A percentile compares a stretch with the other conserved stretches of the same genome.
Evolutionary conservation across 2,329 filamentous ascomycete species (phyloP).

Genomic region (Diplodia corticola): DNA sequence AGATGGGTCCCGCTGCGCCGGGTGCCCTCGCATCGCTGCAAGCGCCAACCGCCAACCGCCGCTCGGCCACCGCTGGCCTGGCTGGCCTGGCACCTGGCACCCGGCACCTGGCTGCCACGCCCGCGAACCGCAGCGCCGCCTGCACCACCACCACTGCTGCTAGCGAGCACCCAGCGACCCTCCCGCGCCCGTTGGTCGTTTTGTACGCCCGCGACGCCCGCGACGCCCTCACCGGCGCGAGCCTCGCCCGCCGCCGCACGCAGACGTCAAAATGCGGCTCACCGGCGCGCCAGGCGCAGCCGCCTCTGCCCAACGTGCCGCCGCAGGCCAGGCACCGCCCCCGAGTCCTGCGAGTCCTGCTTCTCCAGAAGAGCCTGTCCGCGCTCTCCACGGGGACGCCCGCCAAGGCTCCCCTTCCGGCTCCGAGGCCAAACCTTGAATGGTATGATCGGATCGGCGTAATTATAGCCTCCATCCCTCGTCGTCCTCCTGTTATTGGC

Average conservation of each 20-base stretch:
- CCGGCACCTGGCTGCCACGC: too few relatives aligned
- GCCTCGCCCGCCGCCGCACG: not conserved
- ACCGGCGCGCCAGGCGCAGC: not conserved
- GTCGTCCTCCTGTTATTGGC: constrained; percentile 9
- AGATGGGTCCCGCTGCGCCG: constrained; percentile 9
- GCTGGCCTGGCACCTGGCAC: too few relatives aligned
- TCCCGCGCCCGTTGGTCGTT: constrained; percentile 11
- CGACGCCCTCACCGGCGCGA: not conserved
- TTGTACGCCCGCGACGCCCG: too few relatives aligned
- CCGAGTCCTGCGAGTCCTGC: not conserved
- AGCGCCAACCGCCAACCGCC: constrained; percentile 4
- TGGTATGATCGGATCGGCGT: constrained; percentile 18
- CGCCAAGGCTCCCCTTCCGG: not conserved
- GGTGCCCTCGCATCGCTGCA: constrained; percentile 15
- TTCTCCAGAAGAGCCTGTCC: not conserved
- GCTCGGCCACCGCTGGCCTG: not conserved
- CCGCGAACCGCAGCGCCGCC: constrained; percentile 1
- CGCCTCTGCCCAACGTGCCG: not conserved
- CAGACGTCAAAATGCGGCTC: constrained; percentile 7
- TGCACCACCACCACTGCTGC: constrained; percentile 9
- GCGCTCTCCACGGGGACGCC: constrained; percentile 1
- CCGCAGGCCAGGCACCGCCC: not conserved
- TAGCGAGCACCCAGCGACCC: not conserved
- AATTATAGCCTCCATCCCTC: constrained; percentile 12
- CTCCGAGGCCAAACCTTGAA: constrained; percentile 9